These are phyloP conservation scores for Vanilla planifolia DNA, from an alignment of 106 monocot genomes.

Conservation along the genomic window DNA sequence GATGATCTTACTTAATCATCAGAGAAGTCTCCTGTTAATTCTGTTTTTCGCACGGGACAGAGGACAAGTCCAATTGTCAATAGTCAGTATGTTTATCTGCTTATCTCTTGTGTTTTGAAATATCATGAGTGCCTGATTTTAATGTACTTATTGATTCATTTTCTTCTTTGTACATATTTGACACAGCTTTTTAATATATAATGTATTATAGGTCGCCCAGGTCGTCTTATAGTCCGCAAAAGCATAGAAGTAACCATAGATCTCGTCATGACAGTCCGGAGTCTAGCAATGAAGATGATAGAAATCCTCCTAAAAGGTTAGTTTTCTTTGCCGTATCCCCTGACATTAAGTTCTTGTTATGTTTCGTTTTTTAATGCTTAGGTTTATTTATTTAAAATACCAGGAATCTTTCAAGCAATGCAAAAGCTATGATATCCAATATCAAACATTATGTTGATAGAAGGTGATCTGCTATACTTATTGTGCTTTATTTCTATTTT, in stretches of 20 bases:
- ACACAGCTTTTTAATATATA: neutral
- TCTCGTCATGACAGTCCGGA: conserved; percentile 26
- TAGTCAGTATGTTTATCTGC: neutral
- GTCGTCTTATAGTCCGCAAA: conserved; percentile 18
- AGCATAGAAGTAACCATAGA: conserved; percentile 1
- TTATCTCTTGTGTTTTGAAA: no score
- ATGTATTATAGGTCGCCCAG: conserved; percentile 13
- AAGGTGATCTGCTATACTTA: no score
- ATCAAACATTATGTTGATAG: neutral
- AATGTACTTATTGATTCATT: no score
- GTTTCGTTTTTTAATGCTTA: no score
- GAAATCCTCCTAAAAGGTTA: conserved; percentile 20
- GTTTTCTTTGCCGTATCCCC: conserved; percentile 2
- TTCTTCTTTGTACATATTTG: neutral
- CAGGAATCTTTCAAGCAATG: conserved; percentile 23
- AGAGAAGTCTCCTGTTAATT: conserved; percentile 5
- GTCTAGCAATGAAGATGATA: conserved; percentile 17
- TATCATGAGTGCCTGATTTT: no score
- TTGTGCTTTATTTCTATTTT: no score
- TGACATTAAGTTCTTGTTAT: no score
- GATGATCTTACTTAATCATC: no score
- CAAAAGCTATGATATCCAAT: conserved; percentile 6
- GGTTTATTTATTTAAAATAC: neutral
- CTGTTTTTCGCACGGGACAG: neutral
- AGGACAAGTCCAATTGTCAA: neutral